phyloP scores from a whole-genome alignment of 2,329 filamentous ascomycete species.

The Alternaria sp. region DNA sequence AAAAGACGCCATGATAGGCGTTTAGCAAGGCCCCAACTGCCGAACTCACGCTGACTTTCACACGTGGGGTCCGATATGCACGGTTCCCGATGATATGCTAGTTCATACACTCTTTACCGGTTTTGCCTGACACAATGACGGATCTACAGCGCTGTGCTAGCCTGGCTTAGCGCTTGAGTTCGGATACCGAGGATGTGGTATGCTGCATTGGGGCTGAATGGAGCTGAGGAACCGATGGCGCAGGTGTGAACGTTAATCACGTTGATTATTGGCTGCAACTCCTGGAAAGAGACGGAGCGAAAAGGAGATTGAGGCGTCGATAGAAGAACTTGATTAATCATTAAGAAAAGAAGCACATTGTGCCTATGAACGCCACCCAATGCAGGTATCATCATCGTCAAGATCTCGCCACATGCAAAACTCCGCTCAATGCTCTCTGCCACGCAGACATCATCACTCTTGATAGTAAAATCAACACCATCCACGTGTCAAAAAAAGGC shows the following conservation, averaged over 20 bases:
- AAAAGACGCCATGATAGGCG: not conserved
- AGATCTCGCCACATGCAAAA: not conserved
- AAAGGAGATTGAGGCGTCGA: not conserved
- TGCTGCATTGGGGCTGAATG: not conserved
- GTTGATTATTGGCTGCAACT: not conserved
- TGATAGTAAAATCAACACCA: not conserved
- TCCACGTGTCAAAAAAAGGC: not conserved
- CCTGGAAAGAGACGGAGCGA: not conserved
- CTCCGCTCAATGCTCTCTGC: not conserved
- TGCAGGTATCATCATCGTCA: slow-evolving; percentile 4
- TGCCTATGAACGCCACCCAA: slow-evolving; percentile 3
- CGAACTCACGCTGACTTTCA: not conserved
- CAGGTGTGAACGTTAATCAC: not conserved
- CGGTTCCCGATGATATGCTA: not conserved
- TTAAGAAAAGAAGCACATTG: not conserved
- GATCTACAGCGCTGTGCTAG: not conserved
- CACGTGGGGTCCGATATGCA: not conserved
- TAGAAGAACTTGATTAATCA: not conserved
- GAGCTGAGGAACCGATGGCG: not conserved
- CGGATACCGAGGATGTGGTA: not conserved
- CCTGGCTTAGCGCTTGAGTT: not conserved
- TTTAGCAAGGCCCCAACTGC: not conserved
- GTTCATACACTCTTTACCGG: not conserved
- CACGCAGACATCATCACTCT: not conserved
- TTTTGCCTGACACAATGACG: not conserved